Evolutionary conservation across 2,329 filamentous ascomycete genomes (phyloP).

Genomic region (Helotiales sp.): DNA sequence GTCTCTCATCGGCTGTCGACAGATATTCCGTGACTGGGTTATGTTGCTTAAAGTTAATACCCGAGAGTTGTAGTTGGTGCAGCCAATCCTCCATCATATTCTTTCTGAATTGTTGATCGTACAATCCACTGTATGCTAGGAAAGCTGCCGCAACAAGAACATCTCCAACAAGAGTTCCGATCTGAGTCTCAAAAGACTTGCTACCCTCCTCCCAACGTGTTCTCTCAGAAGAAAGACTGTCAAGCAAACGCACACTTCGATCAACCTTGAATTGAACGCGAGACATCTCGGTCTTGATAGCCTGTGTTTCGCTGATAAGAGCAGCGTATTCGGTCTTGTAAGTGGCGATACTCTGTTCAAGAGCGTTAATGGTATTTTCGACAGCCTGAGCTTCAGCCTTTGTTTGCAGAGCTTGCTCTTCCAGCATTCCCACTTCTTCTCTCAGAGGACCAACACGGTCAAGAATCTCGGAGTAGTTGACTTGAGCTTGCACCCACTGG

Average conservation of each 20-base stretch:
- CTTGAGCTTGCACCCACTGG: conserved; percentile 95
- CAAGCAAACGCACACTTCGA: conserved; percentile 88
- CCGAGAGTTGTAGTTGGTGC: conserved; percentile 89
- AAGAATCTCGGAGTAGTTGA: conserved; percentile 96
- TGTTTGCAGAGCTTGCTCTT: conserved; percentile 86
- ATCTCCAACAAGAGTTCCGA: conserved; percentile 93
- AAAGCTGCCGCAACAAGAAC: conserved; percentile 96
- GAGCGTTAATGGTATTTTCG: conserved; percentile 77
- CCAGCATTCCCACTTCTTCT: conserved; percentile 83
- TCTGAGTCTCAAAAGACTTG: conserved; percentile 97
- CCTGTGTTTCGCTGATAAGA: conserved; percentile 93
- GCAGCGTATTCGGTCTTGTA: conserved; percentile 97
- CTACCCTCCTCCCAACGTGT: conserved; percentile 95
- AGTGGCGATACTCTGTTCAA: conserved; percentile 87
- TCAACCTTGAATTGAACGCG: conserved; percentile 98
- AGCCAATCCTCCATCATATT: conserved; percentile 98
- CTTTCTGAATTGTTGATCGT: conserved; percentile 97
- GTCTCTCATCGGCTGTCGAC: conserved; percentile 91
- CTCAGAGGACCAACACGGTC: conserved; percentile 90
- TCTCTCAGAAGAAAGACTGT: conserved; percentile 92
- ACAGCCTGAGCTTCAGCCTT: conserved; percentile 93
- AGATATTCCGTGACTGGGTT: conserved; percentile 96
- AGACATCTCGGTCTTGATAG: conserved; percentile 96
- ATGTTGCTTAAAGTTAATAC: conserved; percentile 87
- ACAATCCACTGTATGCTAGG: conserved; percentile 93